Evolutionary conservation across 441 rosid genomes (phyloP), one percentile per base, ranked within the genome.

Genomic region (Gossypium gossypioides): DNA sequence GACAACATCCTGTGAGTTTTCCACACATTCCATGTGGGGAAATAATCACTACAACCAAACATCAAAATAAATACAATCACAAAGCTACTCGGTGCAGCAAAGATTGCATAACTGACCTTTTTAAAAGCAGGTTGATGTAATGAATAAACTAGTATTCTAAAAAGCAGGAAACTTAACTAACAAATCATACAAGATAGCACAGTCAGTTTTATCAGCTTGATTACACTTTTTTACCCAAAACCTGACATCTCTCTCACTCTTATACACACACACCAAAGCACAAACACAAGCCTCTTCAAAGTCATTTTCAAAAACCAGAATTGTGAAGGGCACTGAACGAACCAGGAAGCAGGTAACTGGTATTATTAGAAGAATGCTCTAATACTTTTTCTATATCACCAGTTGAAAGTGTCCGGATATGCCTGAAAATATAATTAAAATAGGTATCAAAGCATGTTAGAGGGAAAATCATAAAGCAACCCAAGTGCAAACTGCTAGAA

Each of bases 21-120:
- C 99, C 98, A 40, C 92, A 85, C 91, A 91, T 90, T 60, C 99
- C 99, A 86, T 96, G 93, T 75, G 99, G 99, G 81, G 98, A 87
- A 81, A 89, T 92, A 78, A 96, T 88, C 76, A 91, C 97, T 96
- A 88, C 72, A 69, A 75, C 74, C 75, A 51, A 86, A 52, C 19
- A 68, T 68, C 48, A 76, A 52, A 42, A 75, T 60, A 69, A 76
- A 72, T 48, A 74, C 48, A 71, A 78, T 80, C 67, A 82, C 62
- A 79, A 63, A 72, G 72, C 52, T 44, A 59, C 37, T 66, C 54
- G 69, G 64, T 32, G 76, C 59, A 73, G 72, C 54, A 72, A 63
- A 72, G 46, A 71, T 27, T 64, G 34, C 55, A 54, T 15, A 68
- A 51, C 25, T 50, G 15, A 15, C 59, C 37, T 15, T 25, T 9